Conservation (phyloP, 2,329 filamentous ascomycete species). For the Endoconidiophora laricicola region DNA sequence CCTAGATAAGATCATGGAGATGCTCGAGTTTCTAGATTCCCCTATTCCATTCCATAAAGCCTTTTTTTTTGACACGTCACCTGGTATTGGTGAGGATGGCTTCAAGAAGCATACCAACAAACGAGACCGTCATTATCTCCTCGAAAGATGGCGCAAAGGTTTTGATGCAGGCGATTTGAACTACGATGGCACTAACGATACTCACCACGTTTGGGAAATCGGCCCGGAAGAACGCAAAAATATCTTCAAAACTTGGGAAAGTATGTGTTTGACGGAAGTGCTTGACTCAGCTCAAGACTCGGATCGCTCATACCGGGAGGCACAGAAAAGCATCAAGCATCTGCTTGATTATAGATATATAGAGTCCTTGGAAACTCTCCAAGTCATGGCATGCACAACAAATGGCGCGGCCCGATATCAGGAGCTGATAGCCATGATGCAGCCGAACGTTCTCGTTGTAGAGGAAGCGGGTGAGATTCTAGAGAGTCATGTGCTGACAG, state of each 20-base stretch:
- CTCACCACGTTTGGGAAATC: slow-evolving; percentile 35
- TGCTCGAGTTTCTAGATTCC: slow-evolving; percentile 10
- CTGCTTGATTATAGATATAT: slow-evolving; percentile 28
- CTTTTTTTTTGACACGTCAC: neutral
- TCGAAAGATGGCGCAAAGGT: slow-evolving; percentile 34
- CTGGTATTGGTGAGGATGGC: neutral
- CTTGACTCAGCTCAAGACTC: slow-evolving; percentile 24
- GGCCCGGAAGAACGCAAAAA: slow-evolving; percentile 20
- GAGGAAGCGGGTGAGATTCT: slow-evolving; percentile 63
- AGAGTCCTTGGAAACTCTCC: slow-evolving; percentile 31
- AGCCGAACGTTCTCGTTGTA: slow-evolving; percentile 44
- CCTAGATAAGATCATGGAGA: slow-evolving; percentile 1
- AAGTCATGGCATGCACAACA: slow-evolving; percentile 55
- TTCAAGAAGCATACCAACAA: neutral
- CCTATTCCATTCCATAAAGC: neutral
- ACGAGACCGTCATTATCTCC: slow-evolving; percentile 28
- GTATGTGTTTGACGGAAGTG: slow-evolving; percentile 32
- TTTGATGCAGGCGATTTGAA: slow-evolving; percentile 28
- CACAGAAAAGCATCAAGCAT: slow-evolving; percentile 25
- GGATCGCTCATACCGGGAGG: slow-evolving; percentile 25
- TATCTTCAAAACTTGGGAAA: slow-evolving; percentile 27
- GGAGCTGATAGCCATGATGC: slow-evolving; percentile 32
- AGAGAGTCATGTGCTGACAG: slow-evolving; percentile 39
- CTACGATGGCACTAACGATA: slow-evolving; percentile 17
- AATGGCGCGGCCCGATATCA: slow-evolving; percentile 50